Evolutionary conservation across 257 asterid genomes (phyloP).

Genomic region (Salvia splendens): DNA sequence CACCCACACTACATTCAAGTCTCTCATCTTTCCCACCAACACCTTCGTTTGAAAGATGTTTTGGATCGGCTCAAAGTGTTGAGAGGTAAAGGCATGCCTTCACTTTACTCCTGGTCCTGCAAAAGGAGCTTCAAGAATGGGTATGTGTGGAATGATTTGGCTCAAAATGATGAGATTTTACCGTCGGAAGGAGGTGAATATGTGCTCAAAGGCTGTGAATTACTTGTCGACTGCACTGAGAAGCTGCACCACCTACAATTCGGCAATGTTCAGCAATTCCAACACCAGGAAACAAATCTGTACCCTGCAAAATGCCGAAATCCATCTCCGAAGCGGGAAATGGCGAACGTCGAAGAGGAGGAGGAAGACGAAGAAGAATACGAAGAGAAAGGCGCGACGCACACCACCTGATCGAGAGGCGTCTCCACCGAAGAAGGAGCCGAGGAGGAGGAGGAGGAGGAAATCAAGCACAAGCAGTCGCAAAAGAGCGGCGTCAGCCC

Average conservation of each 20-base stretch:
- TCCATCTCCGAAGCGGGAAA: slow-evolving; percentile 34
- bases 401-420: slow-evolving; percentile 54
- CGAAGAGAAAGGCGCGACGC: slow-evolving; percentile 40
- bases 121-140: slow-evolving; percentile 97
- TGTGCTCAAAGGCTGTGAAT: slow-evolving; percentile 84
- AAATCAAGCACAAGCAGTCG: slow-evolving; percentile 21
- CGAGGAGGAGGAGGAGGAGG: no score
- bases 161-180: slow-evolving; percentile 60
- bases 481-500: slow-evolving; percentile 2
- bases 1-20: slow-evolving; percentile 88
- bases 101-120: slow-evolving; percentile 95
- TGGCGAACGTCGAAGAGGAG: slow-evolving; percentile 16
- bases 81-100: slow-evolving; percentile 87
- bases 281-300: slow-evolving; percentile 29
- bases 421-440: slow-evolving; percentile 56
- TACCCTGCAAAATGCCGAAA: slow-evolving; percentile 41
- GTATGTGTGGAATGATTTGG: slow-evolving; percentile 87
- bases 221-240: slow-evolving; percentile 49
- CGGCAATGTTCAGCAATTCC: slow-evolving; percentile 20
- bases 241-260: slow-evolving; percentile 52
- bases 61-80: slow-evolving; percentile 64
- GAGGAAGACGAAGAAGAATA: slow-evolving; percentile 36
- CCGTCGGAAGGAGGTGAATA: slow-evolving; percentile 88
- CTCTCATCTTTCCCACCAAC: slow-evolving; percentile 63
- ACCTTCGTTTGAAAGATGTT: slow-evolving; percentile 80